Evolutionary conservation across 2,329 filamentous ascomycete species (phyloP), one percentile per base, ranked within the genome.

Genomic region (Botrytis squamosa): DNA sequence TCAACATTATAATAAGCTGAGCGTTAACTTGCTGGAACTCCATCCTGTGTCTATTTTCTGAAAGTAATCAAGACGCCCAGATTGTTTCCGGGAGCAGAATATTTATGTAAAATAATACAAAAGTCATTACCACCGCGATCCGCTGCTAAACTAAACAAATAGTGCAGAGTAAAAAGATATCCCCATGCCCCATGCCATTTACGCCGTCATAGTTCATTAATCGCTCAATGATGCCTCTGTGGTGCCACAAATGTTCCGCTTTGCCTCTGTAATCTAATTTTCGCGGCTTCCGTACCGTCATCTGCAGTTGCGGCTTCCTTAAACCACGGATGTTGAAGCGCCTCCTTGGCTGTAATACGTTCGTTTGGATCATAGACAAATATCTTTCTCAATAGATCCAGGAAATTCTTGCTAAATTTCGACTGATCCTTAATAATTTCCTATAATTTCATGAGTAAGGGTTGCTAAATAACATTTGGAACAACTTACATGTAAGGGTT

Each of bases 311-410:
- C 86, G 70, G 85, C 83, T 79, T 92, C 90, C 78, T 88, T 88
- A 82, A 92, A 92, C 90, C 90, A 92, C 4, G 88, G 88, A 76
- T 92, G 90, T 72, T 90, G 86, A 62, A 92, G 82, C 2, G 90
- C 90, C 78, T 91, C 84, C 76, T 91, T 89, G 36, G 90, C 90
- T 6, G 89, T 91, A 75, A 92, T 92, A 64, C 90, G 88, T 73
- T 89, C 86, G 8, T 84, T 83, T 18, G 90, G 89, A 74, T 92
- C 90, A 80, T 92, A 92, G 46, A 91, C 86, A 77, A 92, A 92
- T 67, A 92, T 92, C 81, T 88, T 90, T 77, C 86, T 85, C 12
- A 92, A 82, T 16, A 92, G 84, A 80, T 92, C 89, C 66, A 91
- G 82, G 78, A 92, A 92, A 75, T 89, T 87, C 74, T 85, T 85